These are phyloP conservation scores for Metschnikowia orientalis DNA, from an alignment of 805 yeast species.

Conservation along the genomic window DNA sequence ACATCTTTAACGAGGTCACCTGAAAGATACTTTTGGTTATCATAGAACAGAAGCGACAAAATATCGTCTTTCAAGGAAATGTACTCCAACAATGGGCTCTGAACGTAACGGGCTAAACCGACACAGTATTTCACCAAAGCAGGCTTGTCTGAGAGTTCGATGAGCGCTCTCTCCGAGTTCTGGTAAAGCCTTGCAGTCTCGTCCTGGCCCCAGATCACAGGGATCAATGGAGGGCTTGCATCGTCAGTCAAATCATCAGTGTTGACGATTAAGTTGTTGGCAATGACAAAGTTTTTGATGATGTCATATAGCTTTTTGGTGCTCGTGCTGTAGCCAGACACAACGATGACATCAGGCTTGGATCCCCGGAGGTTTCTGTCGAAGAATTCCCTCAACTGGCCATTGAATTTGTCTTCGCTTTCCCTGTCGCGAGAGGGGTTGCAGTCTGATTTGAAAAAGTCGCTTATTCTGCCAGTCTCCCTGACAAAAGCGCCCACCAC, in stretches of 20 bases:
- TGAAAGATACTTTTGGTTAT: conserved; percentile 68
- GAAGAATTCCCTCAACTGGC: conserved; percentile 64
- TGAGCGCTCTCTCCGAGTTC: conserved; percentile 65
- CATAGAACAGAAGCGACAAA: conserved; percentile 60
- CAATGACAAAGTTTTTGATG: conserved; percentile 52
- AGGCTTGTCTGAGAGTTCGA: conserved; percentile 82
- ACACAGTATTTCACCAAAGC: conserved; percentile 77
- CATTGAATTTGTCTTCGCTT: conserved; percentile 43
- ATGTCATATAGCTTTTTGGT: conserved; percentile 58
- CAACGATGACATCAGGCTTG: conserved; percentile 82
- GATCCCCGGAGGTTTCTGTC: conserved; percentile 50
- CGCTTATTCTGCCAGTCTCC: conserved; percentile 75
- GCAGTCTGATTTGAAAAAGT: conserved; percentile 72
- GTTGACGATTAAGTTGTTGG: conserved; percentile 49
- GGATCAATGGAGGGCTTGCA: conserved; percentile 51
- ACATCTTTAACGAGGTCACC: conserved; percentile 61
- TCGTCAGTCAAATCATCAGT: conserved; percentile 41
- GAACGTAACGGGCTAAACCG: conserved; percentile 86
- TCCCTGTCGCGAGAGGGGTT: conserved; percentile 52
- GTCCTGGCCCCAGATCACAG: conserved; percentile 80
- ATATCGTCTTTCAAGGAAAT: conserved; percentile 75
- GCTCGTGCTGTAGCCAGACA: conserved; percentile 81
- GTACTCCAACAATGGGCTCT: conserved; percentile 90
- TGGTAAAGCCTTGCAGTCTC: conserved; percentile 90
- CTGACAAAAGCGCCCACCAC: conserved; percentile 76